Percentiles rank a stretch among this genome's conserved stretches.
phyloP scores from a whole-genome alignment of 768 basidiomycete genomes.

The Suillus variegatus region DNA sequence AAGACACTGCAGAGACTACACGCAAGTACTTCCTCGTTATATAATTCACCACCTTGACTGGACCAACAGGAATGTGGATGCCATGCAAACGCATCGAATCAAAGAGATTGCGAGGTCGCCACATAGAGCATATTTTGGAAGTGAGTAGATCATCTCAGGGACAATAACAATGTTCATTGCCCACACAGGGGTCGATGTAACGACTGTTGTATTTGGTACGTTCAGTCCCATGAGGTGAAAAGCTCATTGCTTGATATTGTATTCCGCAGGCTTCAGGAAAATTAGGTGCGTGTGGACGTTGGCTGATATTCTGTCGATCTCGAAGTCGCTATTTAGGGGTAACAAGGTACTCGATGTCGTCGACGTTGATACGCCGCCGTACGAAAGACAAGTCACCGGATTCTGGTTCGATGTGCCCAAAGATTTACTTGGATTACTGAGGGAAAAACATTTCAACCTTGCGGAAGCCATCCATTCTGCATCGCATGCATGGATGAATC shows the following conservation, averaged over 20 bases:
- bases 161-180: neutral
- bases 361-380: slow-evolving; percentile 76
- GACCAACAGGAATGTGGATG: slow-evolving; percentile 66
- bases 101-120: slow-evolving; percentile 59
- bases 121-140: slow-evolving; percentile 68
- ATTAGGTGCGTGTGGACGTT: slow-evolving; percentile 47
- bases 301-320: slow-evolving; percentile 2
- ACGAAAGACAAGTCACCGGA: slow-evolving; percentile 72
- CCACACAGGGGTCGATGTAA: slow-evolving; percentile 56
- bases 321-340: slow-evolving; percentile 40
- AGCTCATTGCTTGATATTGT: neutral
- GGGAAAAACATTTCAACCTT: slow-evolving; percentile 54
- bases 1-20: slow-evolving; percentile 58
- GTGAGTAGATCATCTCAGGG: slow-evolving; percentile 40
- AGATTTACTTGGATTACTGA: slow-evolving; percentile 52
- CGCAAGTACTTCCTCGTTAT: slow-evolving; percentile 44
- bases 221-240: slow-evolving; percentile 3
- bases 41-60: neutral
- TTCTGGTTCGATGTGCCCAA: slow-evolving; percentile 79
- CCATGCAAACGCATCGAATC: slow-evolving; percentile 75
- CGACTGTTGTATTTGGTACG: slow-evolving; percentile 75
- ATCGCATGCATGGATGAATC: slow-evolving; percentile 80
- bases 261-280: slow-evolving; percentile 71
- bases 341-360: slow-evolving; percentile 72
- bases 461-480: slow-evolving; percentile 87